Evolutionary conservation across 2,329 filamentous ascomycete species (phyloP).

Genomic region (Trichoderma harzianum): DNA sequence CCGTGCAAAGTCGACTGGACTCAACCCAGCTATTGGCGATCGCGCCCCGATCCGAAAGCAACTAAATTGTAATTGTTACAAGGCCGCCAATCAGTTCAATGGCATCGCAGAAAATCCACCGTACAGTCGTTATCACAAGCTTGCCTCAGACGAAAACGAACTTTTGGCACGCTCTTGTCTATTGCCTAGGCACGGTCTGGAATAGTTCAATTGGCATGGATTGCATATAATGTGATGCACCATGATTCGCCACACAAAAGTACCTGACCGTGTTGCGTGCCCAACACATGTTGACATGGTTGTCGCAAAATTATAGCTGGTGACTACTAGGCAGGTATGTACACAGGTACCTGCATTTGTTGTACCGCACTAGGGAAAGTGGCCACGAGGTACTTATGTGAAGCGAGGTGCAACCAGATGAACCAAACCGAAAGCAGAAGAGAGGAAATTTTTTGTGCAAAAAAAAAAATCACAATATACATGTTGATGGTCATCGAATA

Average conservation of each 20-base stretch:
- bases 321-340: too few relatives aligned
- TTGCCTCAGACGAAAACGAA: neutral
- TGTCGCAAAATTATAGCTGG: too few relatives aligned
- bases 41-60: neutral
- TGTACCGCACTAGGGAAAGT: neutral
- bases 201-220: neutral
- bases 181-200: neutral
- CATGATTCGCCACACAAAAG: neutral
- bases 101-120: neutral
- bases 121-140: neutral
- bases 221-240: neutral
- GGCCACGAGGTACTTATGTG: neutral
- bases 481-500: neutral
- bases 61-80: neutral
- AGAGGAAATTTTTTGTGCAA: accelerated
- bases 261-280: neutral
- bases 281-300: too few relatives aligned
- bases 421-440: neutral
- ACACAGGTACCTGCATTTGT: neutral
- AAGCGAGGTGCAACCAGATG: neutral
- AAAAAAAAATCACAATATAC: neutral
- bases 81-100: neutral
- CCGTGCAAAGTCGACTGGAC: neutral
- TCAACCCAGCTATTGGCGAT: neutral
- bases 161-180: neutral